Evolutionary conservation across 2,329 filamentous ascomycete species (phyloP).

Genomic region (Talaromyces sp.): DNA sequence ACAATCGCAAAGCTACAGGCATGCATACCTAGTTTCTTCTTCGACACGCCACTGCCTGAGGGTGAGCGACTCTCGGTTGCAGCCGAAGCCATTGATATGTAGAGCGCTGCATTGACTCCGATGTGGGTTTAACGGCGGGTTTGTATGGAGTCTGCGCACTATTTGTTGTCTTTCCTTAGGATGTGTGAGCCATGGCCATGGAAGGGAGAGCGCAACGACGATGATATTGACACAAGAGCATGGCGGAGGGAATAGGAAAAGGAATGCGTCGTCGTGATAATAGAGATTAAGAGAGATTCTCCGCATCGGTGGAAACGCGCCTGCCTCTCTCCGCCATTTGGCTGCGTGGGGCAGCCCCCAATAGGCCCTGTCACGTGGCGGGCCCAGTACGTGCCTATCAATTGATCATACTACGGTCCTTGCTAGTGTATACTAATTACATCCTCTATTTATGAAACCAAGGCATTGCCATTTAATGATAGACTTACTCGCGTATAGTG

Average conservation of each 20-base stretch:
- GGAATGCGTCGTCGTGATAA: background rate
- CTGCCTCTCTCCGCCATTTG: background rate
- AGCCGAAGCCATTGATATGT: conserved; percentile 30
- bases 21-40: conserved; percentile 33
- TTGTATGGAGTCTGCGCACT: background rate
- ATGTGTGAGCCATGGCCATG: background rate
- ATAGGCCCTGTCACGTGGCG: background rate
- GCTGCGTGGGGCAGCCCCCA: background rate
- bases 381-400: background rate
- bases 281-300: background rate
- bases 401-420: too few species aligned
- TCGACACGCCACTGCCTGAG: conserved; percentile 30
- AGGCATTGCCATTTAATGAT: too few species aligned
- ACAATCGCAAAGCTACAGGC: background rate
- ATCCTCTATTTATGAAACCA: background rate
- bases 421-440: background rate
- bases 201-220: background rate
- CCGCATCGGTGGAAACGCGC: background rate
- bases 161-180: background rate
- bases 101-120: conserved; percentile 10
- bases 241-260: background rate
- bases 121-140: background rate
- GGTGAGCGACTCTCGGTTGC: conserved; percentile 27
- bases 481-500: too few species aligned
- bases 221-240: background rate